Percentiles rank a stretch among this genome's conserved stretches.
Evolutionary conservation across 1,284 basidiomycete species (phyloP).

Genomic region (Irpex sp.): DNA sequence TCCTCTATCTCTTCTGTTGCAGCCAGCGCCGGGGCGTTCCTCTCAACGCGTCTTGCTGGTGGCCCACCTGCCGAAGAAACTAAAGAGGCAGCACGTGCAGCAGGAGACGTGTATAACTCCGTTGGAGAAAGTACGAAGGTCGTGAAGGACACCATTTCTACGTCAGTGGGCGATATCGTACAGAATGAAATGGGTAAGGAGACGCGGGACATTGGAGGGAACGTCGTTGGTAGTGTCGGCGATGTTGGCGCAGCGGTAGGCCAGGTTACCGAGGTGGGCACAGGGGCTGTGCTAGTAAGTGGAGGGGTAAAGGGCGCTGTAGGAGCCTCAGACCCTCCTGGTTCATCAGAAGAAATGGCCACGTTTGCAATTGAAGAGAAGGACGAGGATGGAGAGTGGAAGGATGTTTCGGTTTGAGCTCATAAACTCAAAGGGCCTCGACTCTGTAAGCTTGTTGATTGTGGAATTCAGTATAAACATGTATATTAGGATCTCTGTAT

Average conservation of each 20-base stretch:
- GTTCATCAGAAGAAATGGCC: slow-evolving; percentile 14
- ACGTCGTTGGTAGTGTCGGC: slow-evolving; percentile 17
- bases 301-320: slow-evolving; percentile 20
- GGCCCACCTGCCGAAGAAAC: slow-evolving; percentile 16
- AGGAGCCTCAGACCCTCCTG: slow-evolving; percentile 7
- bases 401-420: slow-evolving; percentile 16
- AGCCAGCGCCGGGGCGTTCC: slow-evolving; percentile 21
- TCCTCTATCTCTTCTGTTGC: slow-evolving; percentile 19
- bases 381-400: slow-evolving; percentile 14
- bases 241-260: slow-evolving; percentile 19
- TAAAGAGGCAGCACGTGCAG: slow-evolving; percentile 14
- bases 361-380: slow-evolving; percentile 2
- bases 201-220: slow-evolving; percentile 17
- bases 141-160: slow-evolving; percentile 16
- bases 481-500: too few relatives aligned
- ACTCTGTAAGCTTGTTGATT: too few relatives aligned
- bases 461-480: too few relatives aligned
- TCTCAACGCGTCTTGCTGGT: slow-evolving; percentile 15
- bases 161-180: slow-evolving; percentile 16
- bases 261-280: slow-evolving; percentile 18
- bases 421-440: neutral
- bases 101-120: slow-evolving; percentile 13
- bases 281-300: slow-evolving; percentile 15
- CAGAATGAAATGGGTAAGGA: slow-evolving; percentile 22
- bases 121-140: slow-evolving; percentile 12